Evolutionary conservation across 2,329 filamentous ascomycete genomes (phyloP).

Genomic region (Blastomyces percursus): DNA sequence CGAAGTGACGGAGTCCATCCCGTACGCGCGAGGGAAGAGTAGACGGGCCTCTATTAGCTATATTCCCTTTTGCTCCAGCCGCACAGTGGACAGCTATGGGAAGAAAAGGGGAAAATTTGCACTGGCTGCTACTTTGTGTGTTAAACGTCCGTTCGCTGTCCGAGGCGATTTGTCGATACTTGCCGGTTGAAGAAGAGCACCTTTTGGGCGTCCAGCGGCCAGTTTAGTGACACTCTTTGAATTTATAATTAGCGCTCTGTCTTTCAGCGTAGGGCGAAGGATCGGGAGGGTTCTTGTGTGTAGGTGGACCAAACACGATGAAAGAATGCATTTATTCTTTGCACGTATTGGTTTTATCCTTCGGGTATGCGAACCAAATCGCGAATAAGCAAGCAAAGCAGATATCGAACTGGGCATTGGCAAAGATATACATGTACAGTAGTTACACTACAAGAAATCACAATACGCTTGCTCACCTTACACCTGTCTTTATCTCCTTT

Average conservation of each 20-base stretch:
- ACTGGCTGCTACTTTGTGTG: conserved; percentile 48
- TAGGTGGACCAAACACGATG: background rate
- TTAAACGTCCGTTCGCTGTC: conserved; percentile 49
- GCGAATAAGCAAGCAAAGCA: background rate
- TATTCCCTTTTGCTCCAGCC: background rate
- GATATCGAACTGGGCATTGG: background rate
- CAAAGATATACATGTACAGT: background rate
- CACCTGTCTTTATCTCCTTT: conserved; percentile 46
- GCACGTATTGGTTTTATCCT: background rate
- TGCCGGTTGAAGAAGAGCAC: conserved; percentile 47
- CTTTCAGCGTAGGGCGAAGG: background rate
- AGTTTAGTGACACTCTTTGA: conserved; percentile 48
- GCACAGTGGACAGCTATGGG: background rate
- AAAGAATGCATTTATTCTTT: background rate
- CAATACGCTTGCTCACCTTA: conserved; percentile 21
- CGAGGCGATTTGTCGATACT: conserved; percentile 41
- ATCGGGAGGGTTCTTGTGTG: background rate
- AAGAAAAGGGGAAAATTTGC: conserved; percentile 11
- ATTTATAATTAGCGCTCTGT: background rate
- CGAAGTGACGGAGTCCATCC: conserved; percentile 44
- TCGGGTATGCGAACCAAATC: background rate
- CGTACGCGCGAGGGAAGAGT: conserved; percentile 14
- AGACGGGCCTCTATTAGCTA: background rate
- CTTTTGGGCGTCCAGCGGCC: conserved; percentile 46
- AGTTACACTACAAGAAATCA: background rate